These are phyloP conservation scores for Narthecium ossifragum DNA, from an alignment of 106 monocot species.

Conservation along the genomic window DNA sequence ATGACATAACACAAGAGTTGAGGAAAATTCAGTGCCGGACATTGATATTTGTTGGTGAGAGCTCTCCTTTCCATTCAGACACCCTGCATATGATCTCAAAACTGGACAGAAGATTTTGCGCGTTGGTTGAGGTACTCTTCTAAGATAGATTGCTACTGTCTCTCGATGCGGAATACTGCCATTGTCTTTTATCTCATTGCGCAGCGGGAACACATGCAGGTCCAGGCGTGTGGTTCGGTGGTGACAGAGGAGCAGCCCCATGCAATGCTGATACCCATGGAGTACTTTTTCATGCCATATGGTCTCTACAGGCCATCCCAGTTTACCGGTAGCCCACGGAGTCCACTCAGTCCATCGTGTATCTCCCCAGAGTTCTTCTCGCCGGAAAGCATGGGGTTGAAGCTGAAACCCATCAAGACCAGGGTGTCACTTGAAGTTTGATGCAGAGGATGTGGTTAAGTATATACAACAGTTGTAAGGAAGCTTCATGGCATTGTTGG, in stretches of 20 bases:
- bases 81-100: conserved; percentile 64
- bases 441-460: neutral
- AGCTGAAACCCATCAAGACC: conserved; percentile 72
- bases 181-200: neutral
- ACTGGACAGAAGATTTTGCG: conserved; percentile 66
- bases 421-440: conserved; percentile 34
- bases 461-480: neutral
- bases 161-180: neutral
- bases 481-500: no score
- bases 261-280: conserved; percentile 68
- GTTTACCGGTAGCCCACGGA: conserved; percentile 44
- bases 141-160: neutral
- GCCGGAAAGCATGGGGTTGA: conserved; percentile 75
- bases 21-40: conserved; percentile 46
- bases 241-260: conserved; percentile 82
- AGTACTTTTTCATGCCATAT: conserved; percentile 54
- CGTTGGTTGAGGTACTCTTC: conserved; percentile 56
- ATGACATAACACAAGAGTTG: conserved; percentile 52
- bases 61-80: conserved; percentile 67
- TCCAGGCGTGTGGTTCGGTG: conserved; percentile 68
- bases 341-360: conserved; percentile 64
- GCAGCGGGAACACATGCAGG: conserved; percentile 7
- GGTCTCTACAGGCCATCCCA: conserved; percentile 46
- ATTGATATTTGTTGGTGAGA: conserved; percentile 66
- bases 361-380: conserved; percentile 65